Conservation (phyloP, 768 basidiomycete species). For the Boletus tomentosulus region DNA sequence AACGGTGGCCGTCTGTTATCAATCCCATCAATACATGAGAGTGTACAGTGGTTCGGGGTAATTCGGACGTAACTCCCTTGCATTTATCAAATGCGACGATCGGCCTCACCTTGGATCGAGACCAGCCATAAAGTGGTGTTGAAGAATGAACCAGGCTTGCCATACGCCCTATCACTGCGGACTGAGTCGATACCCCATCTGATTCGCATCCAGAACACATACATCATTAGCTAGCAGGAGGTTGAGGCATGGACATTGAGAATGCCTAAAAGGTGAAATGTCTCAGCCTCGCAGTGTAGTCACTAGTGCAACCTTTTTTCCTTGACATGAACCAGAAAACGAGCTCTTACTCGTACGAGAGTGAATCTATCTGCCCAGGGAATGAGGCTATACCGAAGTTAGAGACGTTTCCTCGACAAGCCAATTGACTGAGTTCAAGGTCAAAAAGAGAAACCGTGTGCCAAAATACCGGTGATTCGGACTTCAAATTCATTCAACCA, state of each 20-base stretch:
- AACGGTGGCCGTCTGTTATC: neutral
- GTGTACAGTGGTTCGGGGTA: neutral
- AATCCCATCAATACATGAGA: neutral
- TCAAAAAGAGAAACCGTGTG: neutral
- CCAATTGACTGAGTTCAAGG: constrained; percentile 28
- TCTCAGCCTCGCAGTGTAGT: constrained; percentile 7
- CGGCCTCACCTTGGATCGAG: neutral
- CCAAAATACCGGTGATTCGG: neutral
- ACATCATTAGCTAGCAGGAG: neutral
- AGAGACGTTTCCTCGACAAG: constrained; percentile 13
- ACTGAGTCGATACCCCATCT: neutral
- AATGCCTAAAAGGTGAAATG: neutral
- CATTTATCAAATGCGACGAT: neutral
- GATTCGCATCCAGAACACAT: constrained; percentile 1
- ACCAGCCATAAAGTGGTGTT: too few species aligned
- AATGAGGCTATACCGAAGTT: constrained; percentile 30
- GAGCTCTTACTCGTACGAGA: neutral
- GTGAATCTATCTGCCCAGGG: constrained; percentile 28
- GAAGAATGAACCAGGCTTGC: too few species aligned
- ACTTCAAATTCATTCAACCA: too few species aligned
- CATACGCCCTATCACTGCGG: neutral
- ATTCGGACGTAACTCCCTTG: too few species aligned
- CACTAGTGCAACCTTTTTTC: neutral
- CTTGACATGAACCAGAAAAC: neutral
- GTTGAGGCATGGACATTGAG: neutral